A percentile compares a stretch with the other conserved stretches of the same genome.
Evolutionary conservation across 2,329 filamentous ascomycete species (phyloP).

Genomic region (Aspergillus japonicus): DNA sequence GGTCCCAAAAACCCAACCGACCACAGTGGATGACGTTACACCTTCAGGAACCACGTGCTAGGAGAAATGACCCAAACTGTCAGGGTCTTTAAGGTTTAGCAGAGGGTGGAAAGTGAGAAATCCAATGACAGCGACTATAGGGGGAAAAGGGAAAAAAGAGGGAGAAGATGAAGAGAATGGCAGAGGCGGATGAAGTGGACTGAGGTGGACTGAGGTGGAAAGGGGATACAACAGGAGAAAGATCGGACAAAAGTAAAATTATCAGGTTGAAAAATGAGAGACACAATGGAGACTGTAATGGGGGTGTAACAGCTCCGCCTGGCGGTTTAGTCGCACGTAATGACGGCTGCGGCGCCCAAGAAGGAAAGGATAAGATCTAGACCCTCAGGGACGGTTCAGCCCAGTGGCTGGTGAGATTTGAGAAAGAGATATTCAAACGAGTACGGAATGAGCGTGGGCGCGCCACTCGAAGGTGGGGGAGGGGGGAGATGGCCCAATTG

Average conservation of each 20-base stretch:
- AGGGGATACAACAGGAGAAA: not conserved
- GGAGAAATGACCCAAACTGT: not conserved
- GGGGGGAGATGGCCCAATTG: too few species aligned
- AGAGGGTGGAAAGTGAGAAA: not conserved
- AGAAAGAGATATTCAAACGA: too few species aligned
- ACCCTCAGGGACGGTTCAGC: not conserved
- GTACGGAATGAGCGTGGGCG: too few species aligned
- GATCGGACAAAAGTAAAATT: not conserved
- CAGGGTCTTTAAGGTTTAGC: not conserved
- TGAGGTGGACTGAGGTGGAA: not conserved
- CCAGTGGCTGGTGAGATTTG: not conserved
- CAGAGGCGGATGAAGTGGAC: not conserved
- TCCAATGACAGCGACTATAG: not conserved
- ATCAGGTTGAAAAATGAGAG: not conserved
- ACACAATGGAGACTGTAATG: not conserved
- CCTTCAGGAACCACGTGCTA: constrained; percentile 3
- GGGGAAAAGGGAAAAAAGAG: not conserved
- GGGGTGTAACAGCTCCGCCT: too few species aligned
- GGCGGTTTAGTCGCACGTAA: not conserved
- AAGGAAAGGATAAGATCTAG: not conserved
- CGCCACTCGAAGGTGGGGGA: too few species aligned
- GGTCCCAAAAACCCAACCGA: not conserved
- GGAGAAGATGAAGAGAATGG: not conserved
- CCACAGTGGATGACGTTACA: constrained; percentile 2
- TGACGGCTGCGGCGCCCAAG: not conserved